phyloP scores from a whole-genome alignment of 371 early-diverging fungal genomes.

The Entomophthora muscae region DNA sequence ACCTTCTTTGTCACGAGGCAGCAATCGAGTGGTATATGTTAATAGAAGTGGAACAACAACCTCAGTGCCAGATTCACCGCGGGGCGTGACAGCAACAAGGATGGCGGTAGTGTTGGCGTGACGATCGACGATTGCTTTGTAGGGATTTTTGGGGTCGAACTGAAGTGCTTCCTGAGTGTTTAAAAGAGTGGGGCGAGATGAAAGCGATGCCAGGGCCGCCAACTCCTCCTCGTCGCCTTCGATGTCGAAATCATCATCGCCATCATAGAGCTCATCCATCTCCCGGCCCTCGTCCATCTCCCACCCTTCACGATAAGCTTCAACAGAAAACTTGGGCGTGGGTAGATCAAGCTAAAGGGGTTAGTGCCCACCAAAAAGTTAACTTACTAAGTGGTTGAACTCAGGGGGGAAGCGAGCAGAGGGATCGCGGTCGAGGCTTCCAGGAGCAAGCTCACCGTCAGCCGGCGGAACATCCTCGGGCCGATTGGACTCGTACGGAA shows the following conservation, averaged over 20 bases:
- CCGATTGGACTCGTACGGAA: slow-evolving; percentile 4
- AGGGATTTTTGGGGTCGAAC: slow-evolving; percentile 3
- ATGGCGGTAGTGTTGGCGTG: background rate
- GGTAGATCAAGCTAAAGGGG: background rate
- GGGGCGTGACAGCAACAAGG: background rate
- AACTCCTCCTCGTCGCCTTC: slow-evolving; percentile 1
- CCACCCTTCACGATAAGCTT: background rate
- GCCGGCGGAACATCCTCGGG: background rate
- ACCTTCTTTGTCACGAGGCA: background rate
- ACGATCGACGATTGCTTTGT: slow-evolving; percentile 1
- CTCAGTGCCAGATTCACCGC: background rate
- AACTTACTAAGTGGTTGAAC: background rate
- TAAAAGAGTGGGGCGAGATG: background rate
- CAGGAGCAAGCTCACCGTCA: background rate
- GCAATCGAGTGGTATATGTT: background rate
- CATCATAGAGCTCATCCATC: background rate
- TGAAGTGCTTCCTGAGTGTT: background rate
- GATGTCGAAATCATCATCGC: background rate
- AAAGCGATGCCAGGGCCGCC: background rate
- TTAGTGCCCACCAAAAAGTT: background rate
- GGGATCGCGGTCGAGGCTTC: background rate
- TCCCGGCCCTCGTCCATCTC: background rate
- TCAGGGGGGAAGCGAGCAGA: background rate
- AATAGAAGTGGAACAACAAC: slow-evolving; percentile 5
- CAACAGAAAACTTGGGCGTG: slow-evolving; percentile 6